phyloP scores from a whole-genome alignment of 441 rosid species.

The Croton laevigatus region DNA sequence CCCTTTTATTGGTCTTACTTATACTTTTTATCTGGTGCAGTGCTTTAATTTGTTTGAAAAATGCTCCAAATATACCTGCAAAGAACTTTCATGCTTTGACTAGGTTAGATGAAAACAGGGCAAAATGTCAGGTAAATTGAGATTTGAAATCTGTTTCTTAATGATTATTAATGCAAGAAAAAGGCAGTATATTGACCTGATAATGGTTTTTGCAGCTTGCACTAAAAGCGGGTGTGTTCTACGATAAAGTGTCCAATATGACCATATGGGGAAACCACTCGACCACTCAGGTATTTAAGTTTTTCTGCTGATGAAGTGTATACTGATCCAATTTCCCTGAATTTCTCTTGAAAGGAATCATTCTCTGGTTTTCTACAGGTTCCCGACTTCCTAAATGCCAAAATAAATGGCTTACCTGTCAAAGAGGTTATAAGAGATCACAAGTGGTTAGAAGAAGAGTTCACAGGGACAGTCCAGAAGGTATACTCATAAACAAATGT shows the following conservation, averaged over 20 bases:
- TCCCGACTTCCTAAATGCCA: constrained; percentile 92
- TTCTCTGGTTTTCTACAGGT: constrained; percentile 45
- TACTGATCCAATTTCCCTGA: neutral
- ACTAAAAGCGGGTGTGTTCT: constrained; percentile 59
- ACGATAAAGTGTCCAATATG: constrained; percentile 85
- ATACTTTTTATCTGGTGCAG: constrained; percentile 37
- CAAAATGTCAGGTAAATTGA: constrained; percentile 82
- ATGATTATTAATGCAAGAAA: neutral
- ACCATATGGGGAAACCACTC: constrained; percentile 99
- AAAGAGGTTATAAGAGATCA: constrained; percentile 86
- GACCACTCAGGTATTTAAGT: constrained; percentile 74
- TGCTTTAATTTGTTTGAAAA: constrained; percentile 83
- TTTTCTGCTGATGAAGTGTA: neutral
- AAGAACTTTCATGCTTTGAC: constrained; percentile 94
- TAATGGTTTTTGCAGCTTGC: constrained; percentile 22
- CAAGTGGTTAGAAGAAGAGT: constrained; percentile 91
- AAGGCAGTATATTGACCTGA: neutral
- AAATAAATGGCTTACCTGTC: constrained; percentile 72
- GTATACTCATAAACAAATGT: constrained; percentile 31
- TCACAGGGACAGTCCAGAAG: constrained; percentile 88
- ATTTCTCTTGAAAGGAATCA: constrained; percentile 7
- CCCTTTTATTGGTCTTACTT: neutral
- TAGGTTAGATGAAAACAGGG: constrained; percentile 88
- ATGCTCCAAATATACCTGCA: constrained; percentile 95
- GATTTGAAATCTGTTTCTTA: neutral